A percentile compares a stretch with the other conserved stretches of the same genome.
phyloP scores from a whole-genome alignment of 495 filamentous ascomycete genomes.

The Lasiosphaeria miniovina region DNA sequence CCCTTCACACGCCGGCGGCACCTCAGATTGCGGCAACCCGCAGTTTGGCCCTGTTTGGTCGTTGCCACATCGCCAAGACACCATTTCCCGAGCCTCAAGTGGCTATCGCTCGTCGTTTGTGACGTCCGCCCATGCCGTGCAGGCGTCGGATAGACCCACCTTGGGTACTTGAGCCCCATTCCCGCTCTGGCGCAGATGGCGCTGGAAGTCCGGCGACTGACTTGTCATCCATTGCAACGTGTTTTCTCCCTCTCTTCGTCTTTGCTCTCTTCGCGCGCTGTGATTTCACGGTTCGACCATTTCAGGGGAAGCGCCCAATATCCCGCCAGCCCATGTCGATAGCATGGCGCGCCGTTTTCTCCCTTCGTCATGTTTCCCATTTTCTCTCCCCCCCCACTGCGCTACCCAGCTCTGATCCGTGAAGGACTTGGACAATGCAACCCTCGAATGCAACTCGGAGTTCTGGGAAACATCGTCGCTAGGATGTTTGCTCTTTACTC shows the following conservation, averaged over 20 bases:
- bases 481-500: neutral
- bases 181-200: neutral
- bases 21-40: slow-evolving; percentile 1
- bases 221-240: neutral
- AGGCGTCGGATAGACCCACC: neutral
- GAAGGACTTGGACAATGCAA: neutral
- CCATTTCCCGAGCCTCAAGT: neutral
- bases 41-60: neutral
- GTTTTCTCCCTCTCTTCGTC: neutral
- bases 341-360: neutral
- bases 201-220: neutral
- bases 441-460: neutral
- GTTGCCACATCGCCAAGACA: neutral
- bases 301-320: neutral
- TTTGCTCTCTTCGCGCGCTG: neutral
- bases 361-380: neutral
- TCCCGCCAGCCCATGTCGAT: neutral
- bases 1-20: neutral
- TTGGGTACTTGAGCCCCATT: neutral
- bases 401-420: neutral
- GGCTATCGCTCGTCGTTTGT: neutral
- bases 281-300: neutral
- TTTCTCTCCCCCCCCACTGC: neutral
- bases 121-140: neutral
- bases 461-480: neutral